Evolutionary conservation across 179 eudicot species (phyloP), one percentile per base, ranked within the genome.

Genomic region (Vitellaria paradoxa): DNA sequence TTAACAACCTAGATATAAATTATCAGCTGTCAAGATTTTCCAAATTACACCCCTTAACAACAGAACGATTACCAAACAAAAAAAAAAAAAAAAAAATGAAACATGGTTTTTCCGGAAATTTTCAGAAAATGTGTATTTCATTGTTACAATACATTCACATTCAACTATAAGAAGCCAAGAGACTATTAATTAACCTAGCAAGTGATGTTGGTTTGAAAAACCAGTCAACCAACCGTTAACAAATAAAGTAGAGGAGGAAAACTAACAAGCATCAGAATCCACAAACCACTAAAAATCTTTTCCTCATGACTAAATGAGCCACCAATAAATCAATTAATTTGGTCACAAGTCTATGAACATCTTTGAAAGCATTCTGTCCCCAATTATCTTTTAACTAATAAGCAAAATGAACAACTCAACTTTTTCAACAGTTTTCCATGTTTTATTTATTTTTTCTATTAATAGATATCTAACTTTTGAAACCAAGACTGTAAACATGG

Each of bases 161-260:
- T 20, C 77, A 74, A 7, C 21, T 73, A 15, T 45, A 62, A 24
- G 13, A 62, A 61, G 77, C 52, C 9, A 46, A 23, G 45, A 12
- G 57, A 74, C 13, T 21, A 46, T 17, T 13, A 15, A 21, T 26
- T 61, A 20, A 61, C 61, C 23, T 30, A 37, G 18, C 4, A 40
- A 73, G 65, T 20, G 7, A 42, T 18, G 18, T 21, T 7, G 18
- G 37, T 71, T 59, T 57, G 76, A 9, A 57, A 37, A 60, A 40
- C 67, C 76, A 40, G 40, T 37, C 0, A 18, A 40, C 20, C 10
- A 57, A 73, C 12, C 59, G 24, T 52, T 7, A 71, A 37, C 45
- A 55, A 52, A 24, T 20, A 69, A 69, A 69, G 11, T 13, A 8
- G 42, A 42, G 68, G 46, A 74, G 45, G n/a, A 40, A 73, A 73